Evolutionary conservation across 192 early-diverging fungal genomes (phyloP), one percentile per base, ranked within the genome.

Genomic region (Coemansia sp.): DNA sequence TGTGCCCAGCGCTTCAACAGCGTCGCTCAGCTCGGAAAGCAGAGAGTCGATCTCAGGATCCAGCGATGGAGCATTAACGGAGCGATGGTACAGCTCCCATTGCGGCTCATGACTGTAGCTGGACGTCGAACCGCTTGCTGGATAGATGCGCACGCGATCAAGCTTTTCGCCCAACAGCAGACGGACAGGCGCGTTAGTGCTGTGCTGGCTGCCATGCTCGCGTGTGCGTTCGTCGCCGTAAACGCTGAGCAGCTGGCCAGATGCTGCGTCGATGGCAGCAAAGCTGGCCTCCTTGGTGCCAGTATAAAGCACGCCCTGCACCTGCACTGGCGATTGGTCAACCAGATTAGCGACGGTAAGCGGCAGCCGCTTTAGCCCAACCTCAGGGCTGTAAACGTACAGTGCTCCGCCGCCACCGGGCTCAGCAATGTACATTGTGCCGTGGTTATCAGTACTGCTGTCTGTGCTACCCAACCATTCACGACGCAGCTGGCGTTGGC

Each of bases 301-400:
- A 9, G 87, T 87, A 62, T 89, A 92, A 8, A 87, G 74, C 23
- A 85, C 77, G 3, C 82, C 83, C 47, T 81, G 84, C 18, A 69
- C 64, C 18, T 83, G 81, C 49, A 85, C 82, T 6, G 88, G 83
- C 26, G 85, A 85, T 47, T 71, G 73, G 39, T 84, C 80, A 0
- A 90, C 89, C 23, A 95, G 71, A 11, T 88, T 71, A 67, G 92
- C 88, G 52, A 95, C 82, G 0, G 89, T 84, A 20, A 86, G 73
- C 14, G 82, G 85, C 61, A 93, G 80, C 75, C 85, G 87, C 80
- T 88, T 63, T 13, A 79, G 59, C 11, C 77, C 76, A 4, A 26
- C n/a, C 14, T 73, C 73, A 12, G 71, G n/a, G 35, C 54, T 63
- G 50, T 79, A 75, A 38, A 67, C 43, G 52, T 79, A 83, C 16